Evolutionary conservation across 2,329 filamentous ascomycete species (phyloP).

Genomic region (Cladosporium phlei): DNA sequence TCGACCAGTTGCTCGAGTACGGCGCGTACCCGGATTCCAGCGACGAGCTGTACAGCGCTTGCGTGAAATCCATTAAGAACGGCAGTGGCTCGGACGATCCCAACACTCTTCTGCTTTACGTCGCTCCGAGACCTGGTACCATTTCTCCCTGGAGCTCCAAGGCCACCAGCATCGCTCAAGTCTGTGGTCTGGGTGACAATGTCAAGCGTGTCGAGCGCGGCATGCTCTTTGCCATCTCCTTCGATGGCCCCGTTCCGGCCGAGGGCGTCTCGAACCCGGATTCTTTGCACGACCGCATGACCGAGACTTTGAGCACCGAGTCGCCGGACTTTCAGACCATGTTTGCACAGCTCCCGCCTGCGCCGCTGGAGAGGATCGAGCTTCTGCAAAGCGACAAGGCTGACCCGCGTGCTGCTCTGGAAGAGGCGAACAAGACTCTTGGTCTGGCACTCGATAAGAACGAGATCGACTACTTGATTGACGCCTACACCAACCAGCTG

Average conservation of each 20-base stretch:
- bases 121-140: conserved; percentile 72
- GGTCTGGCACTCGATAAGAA: conserved; percentile 82
- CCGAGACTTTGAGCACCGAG: conserved; percentile 66
- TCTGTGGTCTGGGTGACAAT: conserved; percentile 72
- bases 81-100: conserved; percentile 46
- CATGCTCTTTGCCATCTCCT: conserved; percentile 65
- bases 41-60: conserved; percentile 40
- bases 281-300: conserved; percentile 89
- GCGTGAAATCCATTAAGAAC: conserved; percentile 46
- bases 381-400: conserved; percentile 40
- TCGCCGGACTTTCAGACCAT: conserved; percentile 68
- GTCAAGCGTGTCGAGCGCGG: conserved; percentile 81
- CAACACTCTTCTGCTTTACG: conserved; percentile 60
- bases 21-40: conserved; percentile 48
- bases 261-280: conserved; percentile 59
- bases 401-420: conserved; percentile 67
- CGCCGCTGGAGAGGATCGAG: conserved; percentile 68
- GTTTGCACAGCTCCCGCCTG: conserved; percentile 66
- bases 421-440: conserved; percentile 75
- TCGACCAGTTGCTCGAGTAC: conserved; percentile 59
- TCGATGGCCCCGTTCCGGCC: conserved; percentile 39
- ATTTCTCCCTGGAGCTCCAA: conserved; percentile 97
- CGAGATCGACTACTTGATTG: conserved; percentile 92
- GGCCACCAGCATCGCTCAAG: conserved; percentile 86
- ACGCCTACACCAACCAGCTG: conserved; percentile 65